phyloP scores from a whole-genome alignment of 345 rosid genomes.

The Moricandia moricandioides region DNA sequence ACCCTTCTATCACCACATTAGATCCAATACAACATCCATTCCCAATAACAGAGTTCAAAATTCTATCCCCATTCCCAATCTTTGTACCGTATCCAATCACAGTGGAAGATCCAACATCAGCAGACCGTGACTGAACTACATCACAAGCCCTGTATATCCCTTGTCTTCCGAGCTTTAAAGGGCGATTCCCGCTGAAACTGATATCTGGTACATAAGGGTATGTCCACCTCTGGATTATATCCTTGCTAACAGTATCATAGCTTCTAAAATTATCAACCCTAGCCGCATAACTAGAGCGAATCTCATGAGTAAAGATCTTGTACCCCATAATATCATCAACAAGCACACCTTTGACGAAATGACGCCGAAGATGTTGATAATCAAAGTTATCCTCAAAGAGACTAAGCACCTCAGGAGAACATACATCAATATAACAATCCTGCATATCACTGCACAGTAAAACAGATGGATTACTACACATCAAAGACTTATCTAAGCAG shows the following conservation, averaged over 20 bases:
- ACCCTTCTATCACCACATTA: slow-evolving; percentile 78
- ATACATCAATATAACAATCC: slow-evolving; percentile 92
- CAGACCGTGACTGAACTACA: slow-evolving; percentile 60
- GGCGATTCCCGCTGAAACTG: slow-evolving; percentile 56
- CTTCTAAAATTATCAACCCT: slow-evolving; percentile 81
- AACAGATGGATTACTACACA: slow-evolving; percentile 61
- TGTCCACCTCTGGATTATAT: slow-evolving; percentile 98
- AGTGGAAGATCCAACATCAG: slow-evolving; percentile 67
- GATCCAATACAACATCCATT: slow-evolving; percentile 82
- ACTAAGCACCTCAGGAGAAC: slow-evolving; percentile 87
- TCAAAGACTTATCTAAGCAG: slow-evolving; percentile 67
- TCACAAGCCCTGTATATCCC: slow-evolving; percentile 77
- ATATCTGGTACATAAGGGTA: slow-evolving; percentile 89
- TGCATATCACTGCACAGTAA: slow-evolving; percentile 70
- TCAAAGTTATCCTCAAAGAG: slow-evolving; percentile 96
- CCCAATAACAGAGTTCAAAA: slow-evolving; percentile 79
- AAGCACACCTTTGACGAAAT: slow-evolving; percentile 85
- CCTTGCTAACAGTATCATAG: slow-evolving; percentile 86
- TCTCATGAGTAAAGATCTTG: slow-evolving; percentile 91
- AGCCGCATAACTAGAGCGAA: slow-evolving; percentile 88
- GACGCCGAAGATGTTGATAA: slow-evolving; percentile 89
- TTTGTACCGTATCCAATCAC: slow-evolving; percentile 73
- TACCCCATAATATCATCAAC: slow-evolving; percentile 97
- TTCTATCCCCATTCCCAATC: slow-evolving; percentile 55
- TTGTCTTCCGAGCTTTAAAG: slow-evolving; percentile 65